Percentiles rank a stretch among this genome's conserved stretches.
Conservation (phyloP, 371 early-diverging fungal genomes). For the Nematocida sp. region DNA sequence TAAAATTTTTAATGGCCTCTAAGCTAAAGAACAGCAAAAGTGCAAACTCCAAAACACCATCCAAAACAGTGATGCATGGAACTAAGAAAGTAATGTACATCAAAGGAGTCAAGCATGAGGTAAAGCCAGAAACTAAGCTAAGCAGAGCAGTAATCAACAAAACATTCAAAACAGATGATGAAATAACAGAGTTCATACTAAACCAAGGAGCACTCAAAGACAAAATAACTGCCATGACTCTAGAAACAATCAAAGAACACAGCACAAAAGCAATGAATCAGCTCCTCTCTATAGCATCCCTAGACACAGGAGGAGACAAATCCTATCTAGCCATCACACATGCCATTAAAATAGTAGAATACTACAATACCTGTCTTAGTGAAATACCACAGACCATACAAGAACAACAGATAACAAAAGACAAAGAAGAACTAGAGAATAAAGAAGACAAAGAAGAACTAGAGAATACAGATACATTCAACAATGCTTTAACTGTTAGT, state of each 20-base stretch:
- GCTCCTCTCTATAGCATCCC: not conserved
- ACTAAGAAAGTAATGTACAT: not conserved
- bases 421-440: too few relatives aligned
- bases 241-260: slow-evolving; percentile 14
- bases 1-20: slow-evolving; percentile 9
- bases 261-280: not conserved
- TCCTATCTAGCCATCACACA: slow-evolving; percentile 31
- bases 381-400: not conserved
- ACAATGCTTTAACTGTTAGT: too few relatives aligned
- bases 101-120: slow-evolving; percentile 26
- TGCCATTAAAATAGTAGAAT: slow-evolving; percentile 19
- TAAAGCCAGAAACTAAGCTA: slow-evolving; percentile 1
- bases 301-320: slow-evolving; percentile 31
- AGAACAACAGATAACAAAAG: not conserved
- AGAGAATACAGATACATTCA: too few relatives aligned
- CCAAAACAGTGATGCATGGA: not conserved
- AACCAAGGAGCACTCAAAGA: slow-evolving; percentile 47
- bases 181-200: slow-evolving; percentile 32
- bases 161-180: slow-evolving; percentile 32
- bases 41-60: not conserved
- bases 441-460: not conserved
- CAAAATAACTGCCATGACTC: slow-evolving; percentile 35
- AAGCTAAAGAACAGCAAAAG: not conserved
- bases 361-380: slow-evolving; percentile 4
- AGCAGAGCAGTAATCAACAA: slow-evolving; percentile 28